A percentile compares a stretch with the other conserved stretches of the same genome.
phyloP scores from a whole-genome alignment of 139 green algal species.

The Chlamydomonas urium region DNA sequence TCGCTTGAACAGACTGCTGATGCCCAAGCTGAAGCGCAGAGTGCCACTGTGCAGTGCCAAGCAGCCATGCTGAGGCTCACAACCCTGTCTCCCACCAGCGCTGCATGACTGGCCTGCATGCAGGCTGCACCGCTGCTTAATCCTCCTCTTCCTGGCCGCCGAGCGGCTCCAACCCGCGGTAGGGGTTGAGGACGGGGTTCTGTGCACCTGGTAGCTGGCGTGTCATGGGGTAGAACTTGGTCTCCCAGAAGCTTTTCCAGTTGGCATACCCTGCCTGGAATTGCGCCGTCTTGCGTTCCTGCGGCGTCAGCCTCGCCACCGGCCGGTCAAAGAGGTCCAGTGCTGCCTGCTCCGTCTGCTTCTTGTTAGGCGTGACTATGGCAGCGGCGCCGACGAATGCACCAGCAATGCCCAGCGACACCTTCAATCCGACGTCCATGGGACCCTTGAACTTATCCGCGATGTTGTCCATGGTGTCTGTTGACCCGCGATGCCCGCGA shows the following conservation, averaged over 20 bases:
- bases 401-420: not conserved
- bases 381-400: slow-evolving; percentile 14
- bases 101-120: too few relatives aligned
- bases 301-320: slow-evolving; percentile 20
- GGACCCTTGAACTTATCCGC: not conserved
- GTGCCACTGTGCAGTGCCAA: too few relatives aligned
- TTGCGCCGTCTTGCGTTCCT: slow-evolving; percentile 38
- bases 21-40: too few relatives aligned
- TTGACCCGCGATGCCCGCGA: not conserved
- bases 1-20: too few relatives aligned
- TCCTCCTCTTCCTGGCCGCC: not conserved
- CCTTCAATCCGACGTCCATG: slow-evolving; percentile 3
- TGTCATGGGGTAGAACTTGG: slow-evolving; percentile 45
- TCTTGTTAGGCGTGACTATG: slow-evolving; percentile 36
- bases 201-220: slow-evolving; percentile 45
- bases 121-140: too few relatives aligned
- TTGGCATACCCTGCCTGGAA: slow-evolving; percentile 39
- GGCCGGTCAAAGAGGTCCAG: slow-evolving; percentile 44
- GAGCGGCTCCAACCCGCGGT: slow-evolving; percentile 17
- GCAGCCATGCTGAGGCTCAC: too few relatives aligned
- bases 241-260: slow-evolving; percentile 50
- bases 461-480: not conserved
- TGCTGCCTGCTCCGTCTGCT: slow-evolving; percentile 42
- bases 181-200: slow-evolving; percentile 53
- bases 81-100: too few relatives aligned